Percentiles rank a stretch among this genome's conserved stretches.
phyloP scores from a whole-genome alignment of 208 protist genomes.

The Crithidia expoeki region DNA sequence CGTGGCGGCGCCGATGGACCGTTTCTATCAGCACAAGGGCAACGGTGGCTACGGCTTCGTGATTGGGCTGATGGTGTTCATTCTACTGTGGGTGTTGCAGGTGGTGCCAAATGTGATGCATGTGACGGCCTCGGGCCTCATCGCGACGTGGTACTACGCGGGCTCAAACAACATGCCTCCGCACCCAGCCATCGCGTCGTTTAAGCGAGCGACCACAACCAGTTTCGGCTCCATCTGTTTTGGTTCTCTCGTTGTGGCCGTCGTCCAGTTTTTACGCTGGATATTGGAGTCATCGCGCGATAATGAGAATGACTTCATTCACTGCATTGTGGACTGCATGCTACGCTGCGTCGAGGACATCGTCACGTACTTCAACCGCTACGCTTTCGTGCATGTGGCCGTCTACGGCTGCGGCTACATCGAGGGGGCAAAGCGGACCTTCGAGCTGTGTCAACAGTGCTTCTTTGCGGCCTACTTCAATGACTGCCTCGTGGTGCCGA shows the following conservation, averaged over 20 bases:
- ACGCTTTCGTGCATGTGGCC: slow-evolving; percentile 93
- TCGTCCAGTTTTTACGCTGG: slow-evolving; percentile 80
- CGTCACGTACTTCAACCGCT: slow-evolving; percentile 91
- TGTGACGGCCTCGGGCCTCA: slow-evolving; percentile 77
- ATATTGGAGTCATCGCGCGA: slow-evolving; percentile 43
- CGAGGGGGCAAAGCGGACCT: slow-evolving; percentile 88
- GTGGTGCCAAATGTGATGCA: slow-evolving; percentile 86
- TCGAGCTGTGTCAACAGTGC: slow-evolving; percentile 74
- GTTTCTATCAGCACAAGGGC: slow-evolving; percentile 28
- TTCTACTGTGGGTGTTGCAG: slow-evolving; percentile 68
- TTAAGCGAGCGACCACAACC: slow-evolving; percentile 79
- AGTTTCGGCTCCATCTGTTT: slow-evolving; percentile 93
- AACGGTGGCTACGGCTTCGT: slow-evolving; percentile 46
- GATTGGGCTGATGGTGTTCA: slow-evolving; percentile 57
- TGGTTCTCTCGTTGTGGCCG: slow-evolving; percentile 88
- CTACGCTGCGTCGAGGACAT: slow-evolving; percentile 76
- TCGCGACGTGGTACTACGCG: slow-evolving; percentile 92
- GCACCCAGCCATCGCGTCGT: slow-evolving; percentile 71
- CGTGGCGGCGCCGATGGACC: slow-evolving; percentile 44
- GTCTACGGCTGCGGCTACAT: slow-evolving; percentile 93
- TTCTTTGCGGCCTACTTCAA: slow-evolving; percentile 89
- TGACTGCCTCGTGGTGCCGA: slow-evolving; percentile 80
- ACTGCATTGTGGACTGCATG: slow-evolving; percentile 49
- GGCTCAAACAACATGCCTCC: slow-evolving; percentile 64
- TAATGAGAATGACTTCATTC: slow-evolving; percentile 45